Conservation (phyloP, 345 rosid genomes). For the Aquilaria yunnanensis region DNA sequence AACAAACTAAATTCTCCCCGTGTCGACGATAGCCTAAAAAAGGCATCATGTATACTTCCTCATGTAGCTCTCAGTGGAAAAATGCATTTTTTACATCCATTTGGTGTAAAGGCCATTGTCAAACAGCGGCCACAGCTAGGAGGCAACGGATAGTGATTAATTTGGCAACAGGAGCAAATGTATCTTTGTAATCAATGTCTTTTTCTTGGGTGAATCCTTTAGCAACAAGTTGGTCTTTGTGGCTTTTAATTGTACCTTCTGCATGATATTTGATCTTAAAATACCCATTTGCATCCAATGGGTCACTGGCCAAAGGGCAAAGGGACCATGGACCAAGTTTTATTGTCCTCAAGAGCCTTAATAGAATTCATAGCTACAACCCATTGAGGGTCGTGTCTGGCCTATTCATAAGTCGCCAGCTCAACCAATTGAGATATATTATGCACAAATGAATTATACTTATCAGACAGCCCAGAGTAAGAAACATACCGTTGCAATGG, state of each 20-base stretch:
- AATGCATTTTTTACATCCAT: slow-evolving; percentile 6
- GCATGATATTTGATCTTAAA: neutral
- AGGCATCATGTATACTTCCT: neutral
- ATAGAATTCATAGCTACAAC: neutral
- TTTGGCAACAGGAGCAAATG: slow-evolving; percentile 2
- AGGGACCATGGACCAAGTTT: neutral
- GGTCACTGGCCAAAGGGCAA: neutral
- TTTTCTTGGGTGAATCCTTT: neutral
- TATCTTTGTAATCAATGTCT: slow-evolving; percentile 1
- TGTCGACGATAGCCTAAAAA: neutral
- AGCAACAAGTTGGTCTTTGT: neutral
- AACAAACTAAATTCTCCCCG: neutral
- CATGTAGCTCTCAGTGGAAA: neutral
- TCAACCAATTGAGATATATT: neutral
- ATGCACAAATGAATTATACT: neutral
- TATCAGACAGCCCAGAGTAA: neutral
- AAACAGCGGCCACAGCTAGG: neutral
- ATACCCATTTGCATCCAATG: neutral
- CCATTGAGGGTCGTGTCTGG: neutral
- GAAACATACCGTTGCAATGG: neutral
- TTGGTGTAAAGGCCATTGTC: neutral
- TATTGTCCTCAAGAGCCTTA: neutral
- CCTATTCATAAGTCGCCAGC: neutral
- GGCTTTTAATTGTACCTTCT: neutral
- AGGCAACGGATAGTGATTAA: neutral